phyloP scores from a whole-genome alignment of 2,329 filamentous ascomycete genomes.

The Lasiodiplodia theobromae region DNA sequence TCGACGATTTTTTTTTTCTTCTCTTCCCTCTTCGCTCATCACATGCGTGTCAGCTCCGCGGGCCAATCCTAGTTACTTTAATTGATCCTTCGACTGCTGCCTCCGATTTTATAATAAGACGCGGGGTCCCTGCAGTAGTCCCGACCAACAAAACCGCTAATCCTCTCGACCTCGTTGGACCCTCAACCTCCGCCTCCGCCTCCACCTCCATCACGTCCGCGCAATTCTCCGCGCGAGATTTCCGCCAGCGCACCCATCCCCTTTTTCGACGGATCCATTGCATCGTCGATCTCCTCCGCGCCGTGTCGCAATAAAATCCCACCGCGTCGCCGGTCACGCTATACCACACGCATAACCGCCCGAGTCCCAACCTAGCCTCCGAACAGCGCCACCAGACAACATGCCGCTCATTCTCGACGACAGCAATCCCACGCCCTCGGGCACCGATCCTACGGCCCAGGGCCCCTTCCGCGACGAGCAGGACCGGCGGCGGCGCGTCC shows the following conservation, averaged over 20 bases:
- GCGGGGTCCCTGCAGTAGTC: not conserved
- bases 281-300: not conserved
- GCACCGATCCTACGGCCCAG: not conserved
- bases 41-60: not conserved
- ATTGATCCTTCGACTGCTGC: not conserved
- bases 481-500: conserved; percentile 52
- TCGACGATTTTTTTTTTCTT: conserved; percentile 8
- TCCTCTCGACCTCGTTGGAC: not conserved
- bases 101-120: not conserved
- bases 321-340: not conserved
- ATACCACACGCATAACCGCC: not conserved
- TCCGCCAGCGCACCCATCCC: too few species aligned
- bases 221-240: not conserved
- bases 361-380: not conserved
- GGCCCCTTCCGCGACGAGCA: conserved; percentile 18
- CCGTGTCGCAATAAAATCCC: too few species aligned
- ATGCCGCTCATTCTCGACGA: conserved; percentile 29
- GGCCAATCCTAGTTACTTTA: not conserved
- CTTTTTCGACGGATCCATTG: not conserved
- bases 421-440: conserved; percentile 15
- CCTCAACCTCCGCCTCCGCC: not conserved
- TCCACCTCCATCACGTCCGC: not conserved
- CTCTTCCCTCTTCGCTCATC: not conserved
- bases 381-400: not conserved
- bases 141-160: not conserved